Conservation (phyloP, 495 filamentous ascomycete genomes). For the Aspergillus bertholletiae region DNA sequence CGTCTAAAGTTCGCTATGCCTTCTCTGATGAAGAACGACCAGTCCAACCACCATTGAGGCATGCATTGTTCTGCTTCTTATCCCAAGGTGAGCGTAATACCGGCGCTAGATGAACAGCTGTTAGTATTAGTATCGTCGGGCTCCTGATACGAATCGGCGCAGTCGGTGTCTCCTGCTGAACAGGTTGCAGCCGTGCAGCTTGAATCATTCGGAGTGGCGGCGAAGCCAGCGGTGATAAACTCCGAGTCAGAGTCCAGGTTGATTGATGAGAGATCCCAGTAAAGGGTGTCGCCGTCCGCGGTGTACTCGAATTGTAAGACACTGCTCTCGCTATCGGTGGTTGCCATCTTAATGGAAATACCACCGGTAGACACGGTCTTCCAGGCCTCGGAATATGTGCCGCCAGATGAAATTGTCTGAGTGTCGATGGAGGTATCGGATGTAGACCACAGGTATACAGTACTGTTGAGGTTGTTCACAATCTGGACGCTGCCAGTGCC, state of each 20-base stretch:
- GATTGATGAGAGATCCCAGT: conserved; percentile 38
- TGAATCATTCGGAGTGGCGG: conserved; percentile 24
- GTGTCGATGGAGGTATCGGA: conserved; percentile 18
- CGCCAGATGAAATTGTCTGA: conserved; percentile 23
- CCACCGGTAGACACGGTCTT: conserved; percentile 34
- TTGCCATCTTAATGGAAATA: conserved; percentile 42
- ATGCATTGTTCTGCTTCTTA: neutral
- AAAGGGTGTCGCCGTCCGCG: conserved; percentile 15
- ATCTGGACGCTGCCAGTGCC: conserved; percentile 26
- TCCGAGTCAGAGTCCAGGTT: conserved; percentile 27
- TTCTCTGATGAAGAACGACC: too few species aligned
- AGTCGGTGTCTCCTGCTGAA: conserved; percentile 29
- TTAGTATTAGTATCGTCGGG: conserved; percentile 30
- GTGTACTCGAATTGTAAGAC: conserved; percentile 38
- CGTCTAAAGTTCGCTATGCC: too few species aligned
- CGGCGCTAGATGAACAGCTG: conserved; percentile 18
- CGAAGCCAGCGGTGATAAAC: conserved; percentile 32
- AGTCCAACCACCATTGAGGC: neutral
- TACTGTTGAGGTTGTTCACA: conserved; percentile 32
- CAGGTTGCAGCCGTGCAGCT: conserved; percentile 29
- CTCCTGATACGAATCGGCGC: conserved; percentile 31
- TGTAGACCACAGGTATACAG: conserved; percentile 35
- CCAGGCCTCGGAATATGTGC: conserved; percentile 29
- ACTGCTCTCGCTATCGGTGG: conserved; percentile 17
- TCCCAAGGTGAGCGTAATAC: conserved; percentile 22